Percentiles rank a stretch among this genome's conserved stretches.
These are phyloP conservation scores for Fusarium odoratissimum DNA, from an alignment of 2,329 filamentous ascomycete genomes.

Conservation along the genomic window DNA sequence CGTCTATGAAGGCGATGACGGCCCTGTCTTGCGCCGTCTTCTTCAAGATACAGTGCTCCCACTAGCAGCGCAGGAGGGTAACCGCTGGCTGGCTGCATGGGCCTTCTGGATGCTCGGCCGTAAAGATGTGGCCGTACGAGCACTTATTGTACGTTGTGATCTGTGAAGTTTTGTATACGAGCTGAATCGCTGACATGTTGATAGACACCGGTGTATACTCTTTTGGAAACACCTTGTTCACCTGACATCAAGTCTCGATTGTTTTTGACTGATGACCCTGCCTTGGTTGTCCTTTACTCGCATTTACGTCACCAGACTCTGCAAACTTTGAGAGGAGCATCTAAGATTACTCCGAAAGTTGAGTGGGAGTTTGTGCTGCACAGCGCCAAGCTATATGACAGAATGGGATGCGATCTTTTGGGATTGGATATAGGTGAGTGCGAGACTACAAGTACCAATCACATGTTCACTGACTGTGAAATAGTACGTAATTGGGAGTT, in stretches of 20 bases:
- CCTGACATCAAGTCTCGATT: conserved; percentile 79
- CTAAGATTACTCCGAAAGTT: conserved; percentile 79
- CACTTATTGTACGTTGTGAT: conserved; percentile 75
- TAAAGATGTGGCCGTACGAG: conserved; percentile 84
- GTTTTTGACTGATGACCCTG: conserved; percentile 91
- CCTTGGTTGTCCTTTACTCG: conserved; percentile 86
- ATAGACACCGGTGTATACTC: conserved; percentile 80
- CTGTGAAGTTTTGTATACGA: background rate
- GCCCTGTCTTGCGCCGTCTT: conserved; percentile 77
- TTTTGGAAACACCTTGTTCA: conserved; percentile 75
- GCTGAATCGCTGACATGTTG: conserved; percentile 3
- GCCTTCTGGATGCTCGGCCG: conserved; percentile 91
- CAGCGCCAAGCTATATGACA: conserved; percentile 84
- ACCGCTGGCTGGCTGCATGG: conserved; percentile 96
- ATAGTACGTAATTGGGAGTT: conserved; percentile 86
- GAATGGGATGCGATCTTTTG: conserved; percentile 93
- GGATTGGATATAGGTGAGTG: conserved; percentile 81
- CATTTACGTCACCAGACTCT: conserved; percentile 84
- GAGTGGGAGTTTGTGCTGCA: conserved; percentile 93
- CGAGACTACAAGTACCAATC: conserved; percentile 17
- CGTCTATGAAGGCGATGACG: conserved; percentile 87
- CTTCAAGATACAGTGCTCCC: conserved; percentile 84
- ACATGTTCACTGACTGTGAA: conserved; percentile 26
- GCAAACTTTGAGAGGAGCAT: conserved; percentile 86
- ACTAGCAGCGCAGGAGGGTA: conserved; percentile 81